Conservation (phyloP, 202 grass and related monocot species). For the Zoysia matrella region DNA sequence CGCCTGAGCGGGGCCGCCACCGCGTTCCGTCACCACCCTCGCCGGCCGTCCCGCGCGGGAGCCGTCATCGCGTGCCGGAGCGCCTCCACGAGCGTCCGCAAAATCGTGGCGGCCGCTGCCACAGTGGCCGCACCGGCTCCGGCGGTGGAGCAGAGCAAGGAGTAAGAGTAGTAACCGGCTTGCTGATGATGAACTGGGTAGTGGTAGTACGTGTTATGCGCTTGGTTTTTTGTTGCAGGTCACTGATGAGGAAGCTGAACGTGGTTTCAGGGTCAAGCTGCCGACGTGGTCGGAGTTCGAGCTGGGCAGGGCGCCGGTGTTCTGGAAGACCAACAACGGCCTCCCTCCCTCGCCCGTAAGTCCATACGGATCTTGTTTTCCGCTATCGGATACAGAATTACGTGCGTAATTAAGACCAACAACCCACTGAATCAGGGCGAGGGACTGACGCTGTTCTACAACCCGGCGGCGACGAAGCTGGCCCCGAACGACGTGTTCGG, state of each 20-base stretch:
- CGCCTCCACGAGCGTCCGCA: constrained; percentile 16
- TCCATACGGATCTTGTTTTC: neutral
- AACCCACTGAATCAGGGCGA: constrained; percentile 53
- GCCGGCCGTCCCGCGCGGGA: neutral
- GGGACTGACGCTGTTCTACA: constrained; percentile 86
- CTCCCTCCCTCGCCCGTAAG: constrained; percentile 73
- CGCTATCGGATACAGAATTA: too few species aligned
- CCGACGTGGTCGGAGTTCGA: constrained; percentile 88
- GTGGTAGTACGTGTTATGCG: neutral
- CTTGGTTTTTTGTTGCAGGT: neutral
- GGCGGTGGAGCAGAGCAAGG: constrained; percentile 28
- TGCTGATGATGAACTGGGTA: neutral
- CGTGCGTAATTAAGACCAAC: too few species aligned
- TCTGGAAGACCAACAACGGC: constrained; percentile 85
- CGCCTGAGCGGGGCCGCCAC: constrained; percentile 36
- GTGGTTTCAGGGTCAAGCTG: constrained; percentile 52
- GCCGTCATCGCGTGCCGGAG: constrained; percentile 30
- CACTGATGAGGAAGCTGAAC: neutral
- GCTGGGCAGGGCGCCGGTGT: constrained; percentile 78
- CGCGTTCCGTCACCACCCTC: constrained; percentile 24
- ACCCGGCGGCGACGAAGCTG: constrained; percentile 64
- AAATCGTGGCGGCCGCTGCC: constrained; percentile 24
- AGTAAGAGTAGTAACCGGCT: constrained; percentile 7
- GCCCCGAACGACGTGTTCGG: constrained; percentile 66
- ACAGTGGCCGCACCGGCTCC: constrained; percentile 16